Conservation (phyloP, 352 stramenopile species). For the Pythium scleroteichum region DNA sequence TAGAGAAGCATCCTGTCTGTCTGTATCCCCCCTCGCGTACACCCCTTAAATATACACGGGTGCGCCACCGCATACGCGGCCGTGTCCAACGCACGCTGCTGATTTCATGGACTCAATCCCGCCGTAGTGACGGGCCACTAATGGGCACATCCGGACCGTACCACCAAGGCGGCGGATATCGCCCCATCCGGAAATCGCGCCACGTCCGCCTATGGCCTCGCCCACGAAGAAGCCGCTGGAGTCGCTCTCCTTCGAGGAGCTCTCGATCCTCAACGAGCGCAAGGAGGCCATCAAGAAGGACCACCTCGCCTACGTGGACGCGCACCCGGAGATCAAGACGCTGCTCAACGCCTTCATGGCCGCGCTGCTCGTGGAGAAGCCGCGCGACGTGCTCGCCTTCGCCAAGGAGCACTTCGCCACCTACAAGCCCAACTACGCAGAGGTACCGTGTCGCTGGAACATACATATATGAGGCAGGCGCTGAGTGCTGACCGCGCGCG, state of each 20-base stretch:
- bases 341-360: slow-evolving; percentile 88
- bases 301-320: slow-evolving; percentile 78
- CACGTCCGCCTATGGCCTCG: slow-evolving; percentile 22
- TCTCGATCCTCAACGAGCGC: slow-evolving; percentile 83
- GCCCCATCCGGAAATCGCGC: too few species aligned
- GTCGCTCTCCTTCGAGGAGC: slow-evolving; percentile 82
- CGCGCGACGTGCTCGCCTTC: slow-evolving; percentile 78
- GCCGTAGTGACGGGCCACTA: too few species aligned
- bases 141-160: too few species aligned
- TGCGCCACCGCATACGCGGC: background rate
- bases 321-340: slow-evolving; percentile 89
- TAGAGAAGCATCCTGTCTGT: slow-evolving; percentile 30
- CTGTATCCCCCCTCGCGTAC: background rate
- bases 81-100: too few species aligned
- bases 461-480: background rate
- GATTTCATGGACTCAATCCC: too few species aligned
- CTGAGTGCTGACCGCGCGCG: background rate
- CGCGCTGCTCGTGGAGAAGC: slow-evolving; percentile 86
- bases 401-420: slow-evolving; percentile 77
- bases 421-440: slow-evolving; percentile 55
- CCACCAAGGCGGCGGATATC: too few species aligned
- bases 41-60: too few species aligned
- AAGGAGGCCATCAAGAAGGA: slow-evolving; percentile 88
- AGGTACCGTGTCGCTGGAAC: slow-evolving; percentile 27
- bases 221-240: slow-evolving; percentile 48